A percentile compares a stretch with the other conserved stretches of the same genome.
Conservation (phyloP, 371 early-diverging fungal genomes). For the Paramicrosporidium saccamoebae region DNA sequence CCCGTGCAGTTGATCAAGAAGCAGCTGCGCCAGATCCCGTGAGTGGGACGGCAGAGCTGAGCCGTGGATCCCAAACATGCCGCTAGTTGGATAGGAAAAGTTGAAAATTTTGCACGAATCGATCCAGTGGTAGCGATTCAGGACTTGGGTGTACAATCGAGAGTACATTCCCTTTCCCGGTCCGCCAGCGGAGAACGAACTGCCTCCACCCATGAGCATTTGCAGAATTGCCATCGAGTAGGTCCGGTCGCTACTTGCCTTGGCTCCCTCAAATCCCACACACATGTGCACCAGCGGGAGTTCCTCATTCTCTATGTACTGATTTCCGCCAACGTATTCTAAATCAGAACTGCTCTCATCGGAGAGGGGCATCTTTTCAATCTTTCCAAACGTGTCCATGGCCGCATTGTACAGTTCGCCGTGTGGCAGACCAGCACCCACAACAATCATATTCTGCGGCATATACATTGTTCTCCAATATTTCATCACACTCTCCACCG, state of each 20-base stretch:
- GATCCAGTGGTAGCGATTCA: constrained; percentile 72
- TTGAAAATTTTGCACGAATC: constrained; percentile 69
- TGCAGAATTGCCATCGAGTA: constrained; percentile 67
- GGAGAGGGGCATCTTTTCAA: neutral
- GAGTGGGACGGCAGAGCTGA: constrained; percentile 3
- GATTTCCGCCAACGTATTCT: constrained; percentile 46
- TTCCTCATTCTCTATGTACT: constrained; percentile 21
- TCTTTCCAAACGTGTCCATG: neutral
- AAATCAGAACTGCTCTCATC: constrained; percentile 9
- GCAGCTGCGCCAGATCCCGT: constrained; percentile 1
- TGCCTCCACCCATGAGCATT: constrained; percentile 73
- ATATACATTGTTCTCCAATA: constrained; percentile 43
- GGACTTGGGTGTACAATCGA: constrained; percentile 62
- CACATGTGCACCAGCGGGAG: constrained; percentile 41
- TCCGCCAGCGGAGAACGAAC: constrained; percentile 85
- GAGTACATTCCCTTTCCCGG: constrained; percentile 97
- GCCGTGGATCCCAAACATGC: constrained; percentile 50
- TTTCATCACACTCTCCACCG: constrained; percentile 18
- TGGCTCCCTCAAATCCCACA: constrained; percentile 58
- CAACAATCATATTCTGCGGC: constrained; percentile 64
- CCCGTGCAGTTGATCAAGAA: constrained; percentile 2
- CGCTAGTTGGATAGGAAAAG: constrained; percentile 57
- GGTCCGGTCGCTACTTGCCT: constrained; percentile 28
- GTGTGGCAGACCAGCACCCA: constrained; percentile 57
- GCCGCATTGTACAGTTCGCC: constrained; percentile 12